These are phyloP conservation scores for Biscogniauxia sp. DNA, from an alignment of 2,329 filamentous ascomycete species.

Conservation along the genomic window DNA sequence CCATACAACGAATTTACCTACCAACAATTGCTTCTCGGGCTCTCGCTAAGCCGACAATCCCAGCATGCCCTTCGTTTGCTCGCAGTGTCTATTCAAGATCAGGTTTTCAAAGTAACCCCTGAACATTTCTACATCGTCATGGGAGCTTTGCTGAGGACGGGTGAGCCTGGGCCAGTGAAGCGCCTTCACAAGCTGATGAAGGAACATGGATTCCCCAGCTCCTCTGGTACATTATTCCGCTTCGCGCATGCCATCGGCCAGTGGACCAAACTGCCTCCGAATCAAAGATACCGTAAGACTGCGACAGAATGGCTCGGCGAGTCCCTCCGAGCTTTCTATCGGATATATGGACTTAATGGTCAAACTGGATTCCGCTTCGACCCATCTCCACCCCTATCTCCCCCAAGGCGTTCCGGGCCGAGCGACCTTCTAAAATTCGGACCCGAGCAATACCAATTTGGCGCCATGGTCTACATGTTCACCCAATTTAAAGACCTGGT, in stretches of 20 bases:
- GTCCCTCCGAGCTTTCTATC: slow-evolving; percentile 36
- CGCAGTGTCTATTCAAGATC: slow-evolving; percentile 41
- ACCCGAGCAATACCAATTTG: slow-evolving; percentile 35
- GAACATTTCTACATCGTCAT: slow-evolving; percentile 55
- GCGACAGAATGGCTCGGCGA: slow-evolving; percentile 31
- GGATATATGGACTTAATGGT: slow-evolving; percentile 24
- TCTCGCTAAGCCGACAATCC: slow-evolving; percentile 48
- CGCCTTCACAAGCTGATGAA: slow-evolving; percentile 44
- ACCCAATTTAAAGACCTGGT: slow-evolving; percentile 46
- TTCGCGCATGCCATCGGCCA: slow-evolving; percentile 41
- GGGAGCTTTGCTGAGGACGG: slow-evolving; percentile 46
- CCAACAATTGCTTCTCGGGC: slow-evolving; percentile 46
- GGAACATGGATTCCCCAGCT: slow-evolving; percentile 39
- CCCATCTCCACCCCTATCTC: slow-evolving; percentile 3
- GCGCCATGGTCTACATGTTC: slow-evolving; percentile 40
- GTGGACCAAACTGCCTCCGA: slow-evolving; percentile 31
- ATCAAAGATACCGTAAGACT: slow-evolving; percentile 13
- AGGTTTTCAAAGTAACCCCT: slow-evolving; percentile 43
- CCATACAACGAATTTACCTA: slow-evolving; percentile 52
- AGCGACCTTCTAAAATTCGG: slow-evolving; percentile 20
- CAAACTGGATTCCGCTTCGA: slow-evolving; percentile 8
- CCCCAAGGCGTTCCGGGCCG: neutral
- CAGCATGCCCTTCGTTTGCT: slow-evolving; percentile 50
- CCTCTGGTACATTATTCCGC: slow-evolving; percentile 43
- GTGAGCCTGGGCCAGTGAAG: slow-evolving; percentile 42